Evolutionary conservation across 2,329 filamentous ascomycete genomes (phyloP).

Genomic region (Colletotrichum spinosum): DNA sequence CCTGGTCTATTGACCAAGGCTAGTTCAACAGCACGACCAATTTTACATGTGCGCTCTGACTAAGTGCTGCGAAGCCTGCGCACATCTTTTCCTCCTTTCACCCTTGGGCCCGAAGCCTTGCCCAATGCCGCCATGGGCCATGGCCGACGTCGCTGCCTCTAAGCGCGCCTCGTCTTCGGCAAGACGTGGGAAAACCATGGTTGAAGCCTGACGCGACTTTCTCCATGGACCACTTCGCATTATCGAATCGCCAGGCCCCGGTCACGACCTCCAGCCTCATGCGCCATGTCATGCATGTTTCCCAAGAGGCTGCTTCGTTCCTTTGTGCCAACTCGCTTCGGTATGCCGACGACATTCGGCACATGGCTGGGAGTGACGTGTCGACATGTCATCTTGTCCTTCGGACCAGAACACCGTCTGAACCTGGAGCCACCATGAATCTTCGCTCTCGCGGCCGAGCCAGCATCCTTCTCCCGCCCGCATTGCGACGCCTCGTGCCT

Average conservation of each 20-base stretch:
- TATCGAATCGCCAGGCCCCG: slow-evolving; percentile 15
- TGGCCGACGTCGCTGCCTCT: slow-evolving; percentile 2
- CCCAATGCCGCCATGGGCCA: neutral
- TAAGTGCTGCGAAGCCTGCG: no score
- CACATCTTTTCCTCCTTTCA: no score
- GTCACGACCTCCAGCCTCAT: slow-evolving; percentile 23
- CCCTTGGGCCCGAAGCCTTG: no score
- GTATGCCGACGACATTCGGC: slow-evolving; percentile 19
- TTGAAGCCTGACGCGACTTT: slow-evolving; percentile 12
- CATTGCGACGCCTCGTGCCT: slow-evolving; percentile 10
- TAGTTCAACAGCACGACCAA: no score
- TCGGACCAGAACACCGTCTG: neutral
- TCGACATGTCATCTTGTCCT: slow-evolving; percentile 4
- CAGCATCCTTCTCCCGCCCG: slow-evolving; percentile 8
- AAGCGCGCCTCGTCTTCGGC: slow-evolving; percentile 1
- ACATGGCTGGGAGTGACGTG: neutral
- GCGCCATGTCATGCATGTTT: slow-evolving; percentile 27
- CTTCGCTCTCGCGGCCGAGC: neutral
- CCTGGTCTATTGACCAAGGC: no score
- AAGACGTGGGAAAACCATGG: slow-evolving; percentile 1
- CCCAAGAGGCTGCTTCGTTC: neutral
- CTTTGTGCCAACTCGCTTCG: slow-evolving; percentile 22
- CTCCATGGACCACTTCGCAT: slow-evolving; percentile 11
- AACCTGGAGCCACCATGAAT: neutral
- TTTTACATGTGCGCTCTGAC: no score